Conservation (phyloP, 1,284 basidiomycete genomes). For the Ganoderma resinaceum region DNA sequence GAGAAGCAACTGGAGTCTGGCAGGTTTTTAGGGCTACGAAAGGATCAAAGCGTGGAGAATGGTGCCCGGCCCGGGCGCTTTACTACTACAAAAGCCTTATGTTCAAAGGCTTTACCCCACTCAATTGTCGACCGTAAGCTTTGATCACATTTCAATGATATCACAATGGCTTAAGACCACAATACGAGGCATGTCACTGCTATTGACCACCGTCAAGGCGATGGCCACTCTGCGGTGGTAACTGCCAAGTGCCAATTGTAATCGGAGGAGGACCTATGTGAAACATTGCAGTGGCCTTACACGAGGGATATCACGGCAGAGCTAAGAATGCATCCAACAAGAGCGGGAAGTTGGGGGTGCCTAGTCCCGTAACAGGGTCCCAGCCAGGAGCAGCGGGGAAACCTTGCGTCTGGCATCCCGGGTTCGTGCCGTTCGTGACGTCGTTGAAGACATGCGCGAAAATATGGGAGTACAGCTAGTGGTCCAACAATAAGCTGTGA, state of each 20-base stretch:
- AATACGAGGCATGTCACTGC: background rate
- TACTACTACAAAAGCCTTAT: background rate
- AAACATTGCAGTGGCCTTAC: slow-evolving; percentile 1
- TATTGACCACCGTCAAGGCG: background rate
- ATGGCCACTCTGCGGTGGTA: background rate
- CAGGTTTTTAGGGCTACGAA: background rate
- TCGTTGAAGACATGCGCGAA: slow-evolving; percentile 47
- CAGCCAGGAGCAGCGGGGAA: slow-evolving; percentile 41
- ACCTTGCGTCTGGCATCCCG: slow-evolving; percentile 34
- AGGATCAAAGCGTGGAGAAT: background rate
- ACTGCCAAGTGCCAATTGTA: background rate
- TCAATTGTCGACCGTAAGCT: background rate
- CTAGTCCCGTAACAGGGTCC: slow-evolving; percentile 45
- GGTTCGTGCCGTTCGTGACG: slow-evolving; percentile 43
- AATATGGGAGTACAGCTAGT: slow-evolving; percentile 39
- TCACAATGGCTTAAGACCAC: background rate
- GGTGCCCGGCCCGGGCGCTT: background rate
- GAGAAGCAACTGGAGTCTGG: background rate
- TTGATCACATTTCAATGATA: background rate
- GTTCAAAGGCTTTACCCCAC: background rate
- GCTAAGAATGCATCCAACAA: slow-evolving; percentile 16
- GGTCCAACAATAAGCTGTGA: background rate
- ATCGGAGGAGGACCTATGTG: background rate
- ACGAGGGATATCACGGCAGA: slow-evolving; percentile 13
- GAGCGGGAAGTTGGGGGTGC: slow-evolving; percentile 37